These are phyloP conservation scores for Monosporozyma aerobia DNA, from an alignment of 805 yeast genomes.

Conservation along the genomic window DNA sequence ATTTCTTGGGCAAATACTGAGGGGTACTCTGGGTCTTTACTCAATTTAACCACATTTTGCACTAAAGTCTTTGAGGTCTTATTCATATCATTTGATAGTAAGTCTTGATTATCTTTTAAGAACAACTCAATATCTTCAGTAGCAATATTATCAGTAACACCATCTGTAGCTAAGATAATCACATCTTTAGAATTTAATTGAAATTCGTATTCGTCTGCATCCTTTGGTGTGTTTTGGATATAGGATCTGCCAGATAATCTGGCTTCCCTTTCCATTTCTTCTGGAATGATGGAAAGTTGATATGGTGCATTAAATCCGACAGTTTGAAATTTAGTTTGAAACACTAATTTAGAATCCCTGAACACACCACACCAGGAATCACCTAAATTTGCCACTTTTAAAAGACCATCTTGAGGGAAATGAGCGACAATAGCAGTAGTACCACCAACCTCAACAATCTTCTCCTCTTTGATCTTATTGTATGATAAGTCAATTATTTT, in stretches of 20 bases:
- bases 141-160: constrained; percentile 78
- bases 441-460: constrained; percentile 77
- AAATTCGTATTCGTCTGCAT: constrained; percentile 59
- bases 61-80: constrained; percentile 50
- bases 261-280: constrained; percentile 44
- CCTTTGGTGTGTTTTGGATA: constrained; percentile 60
- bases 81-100: constrained; percentile 31
- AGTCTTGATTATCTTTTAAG: constrained; percentile 41
- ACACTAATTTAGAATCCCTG: constrained; percentile 50
- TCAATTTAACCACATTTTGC: constrained; percentile 52
- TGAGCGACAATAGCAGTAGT: constrained; percentile 87
- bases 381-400: constrained; percentile 74
- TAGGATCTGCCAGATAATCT: constrained; percentile 48
- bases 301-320: constrained; percentile 88
- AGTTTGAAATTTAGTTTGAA: constrained; percentile 67
- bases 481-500: constrained; percentile 50
- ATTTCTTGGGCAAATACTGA: constrained; percentile 76
- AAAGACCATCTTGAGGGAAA: constrained; percentile 40
- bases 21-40: constrained; percentile 64
- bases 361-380: constrained; percentile 93
- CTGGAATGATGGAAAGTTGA: constrained; percentile 80
- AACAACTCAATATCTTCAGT: constrained; percentile 62
- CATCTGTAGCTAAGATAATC: constrained; percentile 84
- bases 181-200: constrained; percentile 64
- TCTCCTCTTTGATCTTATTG: constrained; percentile 39